Base-by-base conservation (phyloP, 2,329 filamentous ascomycete genomes). In the Domatiomyces globalis region DNA sequence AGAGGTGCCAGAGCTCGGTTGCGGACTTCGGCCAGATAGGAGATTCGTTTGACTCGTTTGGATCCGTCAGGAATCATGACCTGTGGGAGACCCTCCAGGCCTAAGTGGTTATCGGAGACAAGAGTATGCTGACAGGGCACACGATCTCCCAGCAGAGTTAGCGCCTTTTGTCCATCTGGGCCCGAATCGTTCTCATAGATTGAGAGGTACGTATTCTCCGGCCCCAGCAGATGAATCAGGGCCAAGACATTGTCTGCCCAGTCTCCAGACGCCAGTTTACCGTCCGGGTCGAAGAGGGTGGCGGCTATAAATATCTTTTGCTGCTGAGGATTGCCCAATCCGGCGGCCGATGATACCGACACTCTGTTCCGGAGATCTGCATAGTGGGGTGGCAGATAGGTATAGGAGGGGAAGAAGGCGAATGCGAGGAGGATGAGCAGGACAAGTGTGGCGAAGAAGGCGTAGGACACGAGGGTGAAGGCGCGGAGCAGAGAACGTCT, bases 271-370 rank as follows among this genome's bases (percentile, higher is more conserved):
- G 81, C 76, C 18, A 87, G 67, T 2, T 73, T 68, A 1, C 81
- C 82, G 5, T 71, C 70, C 18, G 72, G 69, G 60, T 87, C 83
- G 58, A 84, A 83, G 50, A 88, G 72, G 60, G 81, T 85, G 15
- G 83, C 78, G 1, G 81, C 81, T 49, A 88, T 84, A 61, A 84
- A 87, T n/a, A 87, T 70, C 60, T 80, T 83, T 63, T 87, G 81
- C 48, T 77, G 71, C 50, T 70, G 65, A 1, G 69, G 61, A 56
- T 81, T 81, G 6, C 70, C 76, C 46, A 74, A 62, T 3, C 71
- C 71, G 4, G 64, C 55, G 5, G 57, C 50, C 19, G 62, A 57
- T 19, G 66, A 69, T 25, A 60, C 59, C 20, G 61, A 50, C 3
- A 65, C 61, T 7, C 60, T 57, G 27, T 62, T 54, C 49, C 63